Evolutionary conservation across 2,329 filamentous ascomycete genomes (phyloP), one percentile per base, ranked within the genome.

Genomic region (Sordariomycetes sp.): DNA sequence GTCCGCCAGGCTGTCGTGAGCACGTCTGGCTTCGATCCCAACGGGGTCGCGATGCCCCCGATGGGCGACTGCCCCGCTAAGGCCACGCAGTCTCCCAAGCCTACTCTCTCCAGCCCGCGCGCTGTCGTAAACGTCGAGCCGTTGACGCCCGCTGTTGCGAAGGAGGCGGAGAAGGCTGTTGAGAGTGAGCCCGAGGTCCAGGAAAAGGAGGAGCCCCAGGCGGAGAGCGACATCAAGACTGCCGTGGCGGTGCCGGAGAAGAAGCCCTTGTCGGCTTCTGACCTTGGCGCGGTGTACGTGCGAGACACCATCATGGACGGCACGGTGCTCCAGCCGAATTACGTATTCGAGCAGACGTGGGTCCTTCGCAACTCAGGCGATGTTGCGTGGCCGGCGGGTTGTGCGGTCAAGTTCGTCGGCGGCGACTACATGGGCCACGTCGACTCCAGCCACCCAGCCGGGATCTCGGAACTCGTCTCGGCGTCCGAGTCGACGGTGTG

Each of bases 391-490:
- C 94, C 94, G 42, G 82, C 85, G 57, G 94, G 91, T 60, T 95
- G 90, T 76, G 87, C 85, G 58, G 88, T 97, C 64, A 89, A 88
- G 71, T 96, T 91, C 66, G 87, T 95, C 59, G 90, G 92, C 59
- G 94, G 94, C 55, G 92, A 97, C 70, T 90, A 92, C 72, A 97
- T 99, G 94, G 89, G 95, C 64, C 87, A 91, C 63, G 80, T 96
- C 57, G 89, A 96, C 69, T 84, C 87, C 55, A 80, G 79, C 60
- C 87, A 87, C 65, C 88, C 90, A 25, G 84, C 87, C n/a, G 88
- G 86, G 63, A 82, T 90, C 58, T 78, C 80, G 45, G 85, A 91
- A 63, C 84, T 96, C 59, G 80, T 84, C 42, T 83, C 83, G 36
- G 90, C 91, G 56, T 89, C 85, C 57, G 87, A 94, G 75, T 95